These are phyloP conservation scores for Achlya hypogyna DNA, from an alignment of 352 stramenopile species.

Conservation along the genomic window DNA sequence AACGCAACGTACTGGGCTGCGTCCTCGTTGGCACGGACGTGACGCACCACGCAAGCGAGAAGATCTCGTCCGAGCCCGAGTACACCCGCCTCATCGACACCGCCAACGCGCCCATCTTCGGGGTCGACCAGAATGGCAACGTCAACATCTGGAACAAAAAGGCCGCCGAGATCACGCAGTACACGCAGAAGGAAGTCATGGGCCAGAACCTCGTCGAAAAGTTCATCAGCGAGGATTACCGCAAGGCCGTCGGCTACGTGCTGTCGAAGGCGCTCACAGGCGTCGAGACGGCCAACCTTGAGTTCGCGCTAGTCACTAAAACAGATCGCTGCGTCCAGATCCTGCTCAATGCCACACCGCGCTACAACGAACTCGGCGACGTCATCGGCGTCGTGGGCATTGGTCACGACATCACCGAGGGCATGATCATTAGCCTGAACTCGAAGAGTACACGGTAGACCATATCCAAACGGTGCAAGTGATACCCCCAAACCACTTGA, in stretches of 20 bases:
- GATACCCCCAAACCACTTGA: no score
- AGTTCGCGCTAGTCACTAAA: slow-evolving; percentile 78
- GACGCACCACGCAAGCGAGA: slow-evolving; percentile 45
- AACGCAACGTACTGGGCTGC: slow-evolving; percentile 53
- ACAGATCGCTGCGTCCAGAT: slow-evolving; percentile 54
- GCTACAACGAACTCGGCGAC: slow-evolving; percentile 61
- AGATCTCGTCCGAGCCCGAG: slow-evolving; percentile 59
- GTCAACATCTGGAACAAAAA: slow-evolving; percentile 93
- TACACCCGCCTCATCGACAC: slow-evolving; percentile 73
- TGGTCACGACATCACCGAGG: slow-evolving; percentile 75
- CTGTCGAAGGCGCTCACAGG: slow-evolving; percentile 61
- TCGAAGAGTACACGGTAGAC: no score
- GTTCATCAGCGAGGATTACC: slow-evolving; percentile 61
- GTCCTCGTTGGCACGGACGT: slow-evolving; percentile 81
- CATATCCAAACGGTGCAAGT: no score
- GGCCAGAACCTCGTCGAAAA: slow-evolving; percentile 48
- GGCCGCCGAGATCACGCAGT: slow-evolving; percentile 80
- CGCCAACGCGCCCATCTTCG: slow-evolving; percentile 76
- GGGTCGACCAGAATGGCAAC: slow-evolving; percentile 63
- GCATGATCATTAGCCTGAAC: no score
- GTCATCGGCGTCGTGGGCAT: slow-evolving; percentile 80
- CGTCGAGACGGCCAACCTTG: slow-evolving; percentile 69
- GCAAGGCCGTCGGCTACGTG: slow-evolving; percentile 46
- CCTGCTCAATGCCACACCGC: slow-evolving; percentile 63
- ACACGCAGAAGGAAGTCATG: slow-evolving; percentile 79